Percentiles rank a stretch among this genome's conserved stretches.
These are phyloP conservation scores for Coniochaeta ligniaria DNA, from an alignment of 2,329 filamentous ascomycete species.

Conservation along the genomic window DNA sequence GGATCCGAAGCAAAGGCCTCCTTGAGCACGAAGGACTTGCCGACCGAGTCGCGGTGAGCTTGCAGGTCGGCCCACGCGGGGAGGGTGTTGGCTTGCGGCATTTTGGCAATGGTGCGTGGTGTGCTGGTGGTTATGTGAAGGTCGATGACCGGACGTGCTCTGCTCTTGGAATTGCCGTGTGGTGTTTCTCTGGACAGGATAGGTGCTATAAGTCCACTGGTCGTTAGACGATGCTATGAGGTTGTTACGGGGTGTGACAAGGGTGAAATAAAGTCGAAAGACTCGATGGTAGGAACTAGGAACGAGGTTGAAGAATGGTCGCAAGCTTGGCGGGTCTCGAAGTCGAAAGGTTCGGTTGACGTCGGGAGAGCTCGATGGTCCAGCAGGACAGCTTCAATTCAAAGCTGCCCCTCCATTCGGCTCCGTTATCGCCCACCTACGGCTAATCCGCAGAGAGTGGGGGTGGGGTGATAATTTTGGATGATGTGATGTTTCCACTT, in stretches of 20 bases:
- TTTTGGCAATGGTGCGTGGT: slow-evolving; percentile 23
- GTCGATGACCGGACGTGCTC: background rate
- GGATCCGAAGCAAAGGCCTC: slow-evolving; percentile 87
- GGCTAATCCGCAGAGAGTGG: background rate
- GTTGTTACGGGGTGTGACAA: background rate
- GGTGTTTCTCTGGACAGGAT: background rate
- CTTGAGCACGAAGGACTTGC: slow-evolving; percentile 87
- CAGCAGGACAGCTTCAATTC: background rate
- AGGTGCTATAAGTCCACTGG: background rate
- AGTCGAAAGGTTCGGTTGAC: background rate
- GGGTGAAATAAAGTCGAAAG: too few relatives aligned
- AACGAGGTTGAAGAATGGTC: background rate
- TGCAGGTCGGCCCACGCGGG: slow-evolving; percentile 86
- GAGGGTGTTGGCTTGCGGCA: slow-evolving; percentile 82
- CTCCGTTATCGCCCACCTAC: background rate
- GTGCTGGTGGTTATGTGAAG: background rate
- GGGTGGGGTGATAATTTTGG: background rate
- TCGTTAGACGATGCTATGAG: background rate
- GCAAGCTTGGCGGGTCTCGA: background rate
- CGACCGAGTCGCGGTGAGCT: slow-evolving; percentile 78
- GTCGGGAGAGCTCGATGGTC: background rate
- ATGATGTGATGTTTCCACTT: too few relatives aligned
- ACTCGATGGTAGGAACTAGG: background rate
- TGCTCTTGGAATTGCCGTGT: background rate
- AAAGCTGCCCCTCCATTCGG: background rate